These are phyloP conservation scores for Grammothele lineata DNA, from an alignment of 768 basidiomycete genomes.

Conservation along the genomic window DNA sequence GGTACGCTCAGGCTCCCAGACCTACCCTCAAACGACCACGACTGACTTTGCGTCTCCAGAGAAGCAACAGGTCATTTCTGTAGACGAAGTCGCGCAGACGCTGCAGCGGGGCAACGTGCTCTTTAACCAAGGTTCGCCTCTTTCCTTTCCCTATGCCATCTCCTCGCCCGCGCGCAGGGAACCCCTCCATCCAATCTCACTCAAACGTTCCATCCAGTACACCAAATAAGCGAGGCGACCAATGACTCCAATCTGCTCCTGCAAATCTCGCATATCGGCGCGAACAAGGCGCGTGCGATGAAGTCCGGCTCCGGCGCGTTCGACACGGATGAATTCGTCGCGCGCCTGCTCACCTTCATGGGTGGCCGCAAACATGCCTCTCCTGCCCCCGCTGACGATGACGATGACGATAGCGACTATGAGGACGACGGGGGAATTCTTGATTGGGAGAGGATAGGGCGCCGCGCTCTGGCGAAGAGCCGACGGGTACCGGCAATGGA, in stretches of 20 bases:
- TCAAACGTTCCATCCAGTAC: constrained; percentile 55
- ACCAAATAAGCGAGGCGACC: constrained; percentile 82
- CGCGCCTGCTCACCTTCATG: constrained; percentile 71
- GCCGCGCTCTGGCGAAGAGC: constrained; percentile 77
- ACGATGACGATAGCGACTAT: constrained; percentile 39
- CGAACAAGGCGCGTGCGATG: constrained; percentile 87
- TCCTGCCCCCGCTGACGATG: constrained; percentile 44
- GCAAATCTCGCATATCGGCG: constrained; percentile 72
- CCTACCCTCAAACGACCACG: too few relatives aligned
- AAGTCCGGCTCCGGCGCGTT: constrained; percentile 86
- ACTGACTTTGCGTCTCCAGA: not conserved
- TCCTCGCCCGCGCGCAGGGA: constrained; percentile 1
- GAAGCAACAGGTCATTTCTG: constrained; percentile 36
- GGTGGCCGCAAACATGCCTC: constrained; percentile 51
- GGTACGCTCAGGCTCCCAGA: constrained; percentile 38
- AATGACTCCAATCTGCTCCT: constrained; percentile 83
- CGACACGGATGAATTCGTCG: constrained; percentile 88
- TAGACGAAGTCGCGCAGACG: constrained; percentile 51
- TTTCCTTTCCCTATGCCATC: constrained; percentile 5
- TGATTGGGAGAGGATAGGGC: constrained; percentile 85
- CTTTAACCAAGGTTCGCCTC: constrained; percentile 54
- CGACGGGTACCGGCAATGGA: constrained; percentile 76
- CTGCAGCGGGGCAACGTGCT: constrained; percentile 56
- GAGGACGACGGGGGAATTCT: constrained; percentile 38
- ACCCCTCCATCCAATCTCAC: not conserved